A percentile compares a stretch with the other conserved stretches of the same genome.
Conservation (phyloP, 2,329 filamentous ascomycete species). For the Fusarium proliferatum region DNA sequence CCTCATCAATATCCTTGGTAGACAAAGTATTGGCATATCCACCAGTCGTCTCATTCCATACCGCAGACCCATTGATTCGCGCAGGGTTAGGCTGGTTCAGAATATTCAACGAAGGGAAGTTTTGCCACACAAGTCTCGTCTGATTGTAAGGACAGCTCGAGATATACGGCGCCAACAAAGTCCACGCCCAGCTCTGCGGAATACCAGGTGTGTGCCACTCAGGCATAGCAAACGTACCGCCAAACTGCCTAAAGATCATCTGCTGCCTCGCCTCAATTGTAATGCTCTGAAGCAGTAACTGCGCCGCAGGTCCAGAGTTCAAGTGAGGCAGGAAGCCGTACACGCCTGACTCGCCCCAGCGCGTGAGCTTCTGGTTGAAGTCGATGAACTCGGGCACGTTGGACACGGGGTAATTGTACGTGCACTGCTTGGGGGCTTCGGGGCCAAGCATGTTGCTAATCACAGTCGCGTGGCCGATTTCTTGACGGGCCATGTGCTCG, state of each 20-base stretch:
- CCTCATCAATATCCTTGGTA: constrained; percentile 55
- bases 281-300: constrained; percentile 80
- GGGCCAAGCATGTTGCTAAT: constrained; percentile 81
- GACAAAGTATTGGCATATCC: constrained; percentile 67
- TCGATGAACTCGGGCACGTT: constrained; percentile 83
- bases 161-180: constrained; percentile 83
- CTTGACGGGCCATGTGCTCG: constrained; percentile 81
- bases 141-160: constrained; percentile 77
- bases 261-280: constrained; percentile 85
- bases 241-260: constrained; percentile 85
- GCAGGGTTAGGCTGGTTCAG: constrained; percentile 82
- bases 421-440: constrained; percentile 77
- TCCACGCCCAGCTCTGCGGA: constrained; percentile 88
- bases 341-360: constrained; percentile 81
- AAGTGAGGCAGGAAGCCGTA: constrained; percentile 85
- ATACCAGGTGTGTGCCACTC: constrained; percentile 85
- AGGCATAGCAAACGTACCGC: constrained; percentile 82
- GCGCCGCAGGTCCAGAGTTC: constrained; percentile 78
- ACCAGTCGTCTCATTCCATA: constrained; percentile 72
- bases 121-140: constrained; percentile 84
- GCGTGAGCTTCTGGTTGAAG: constrained; percentile 87
- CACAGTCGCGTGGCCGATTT: constrained; percentile 80
- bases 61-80: constrained; percentile 71
- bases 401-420: constrained; percentile 82
- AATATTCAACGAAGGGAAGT: constrained; percentile 78